Base-by-base conservation (phyloP, 2,329 filamentous ascomycete genomes). In the Claviceps maximensis region DNA sequence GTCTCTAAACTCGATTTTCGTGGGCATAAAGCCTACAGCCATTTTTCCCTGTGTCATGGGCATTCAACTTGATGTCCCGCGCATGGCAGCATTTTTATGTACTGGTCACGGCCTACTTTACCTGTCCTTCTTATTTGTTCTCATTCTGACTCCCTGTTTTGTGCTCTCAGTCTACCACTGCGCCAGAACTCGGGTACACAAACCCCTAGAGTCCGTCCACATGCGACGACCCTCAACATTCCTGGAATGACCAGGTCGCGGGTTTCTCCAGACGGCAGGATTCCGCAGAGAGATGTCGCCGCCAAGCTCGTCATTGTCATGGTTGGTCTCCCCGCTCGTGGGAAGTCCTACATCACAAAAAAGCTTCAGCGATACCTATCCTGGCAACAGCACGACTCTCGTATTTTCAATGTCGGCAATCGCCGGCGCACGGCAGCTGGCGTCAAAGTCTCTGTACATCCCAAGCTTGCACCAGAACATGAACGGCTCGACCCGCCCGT, bases 281-380 rank as follows among this genome's bases (percentile, higher is more conserved):
- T 98, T 61, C 86, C 93, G 53, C 84, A 91, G 65, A 80, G 91
- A 63, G 93, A 98, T 77, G 87, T 98, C 49, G 93, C 90, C 49
- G 87, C 93, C 42, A 98, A 98, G 75, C 76, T 98, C 57, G 89
- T 97, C 65, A 95, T 98, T 62, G 83, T 98, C 67, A 98, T 98
- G 93, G 93, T 98, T 56, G 93, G 93, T 58, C 73, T 98, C 61
- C 93, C 93, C 2, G 93, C 93, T 10, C 79, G 93, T 62, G 93
- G 93, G 65, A 98, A 98, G 73, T 96, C 90, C 53, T 98, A 98
- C 71, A 95, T 98, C 63, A 97, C 93, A 56, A 97, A 97, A 75
- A 98, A 98, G 73, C 80, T 98, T 57, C 87, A 93, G 55, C 81
- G 93, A 56, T 98, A 97, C 66, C 74, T 98, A 50, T 91, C 94